Evolutionary conservation across 2,329 filamentous ascomycete genomes (phyloP), one percentile per base, ranked within the genome.

Genomic region (Curvularia lunata): DNA sequence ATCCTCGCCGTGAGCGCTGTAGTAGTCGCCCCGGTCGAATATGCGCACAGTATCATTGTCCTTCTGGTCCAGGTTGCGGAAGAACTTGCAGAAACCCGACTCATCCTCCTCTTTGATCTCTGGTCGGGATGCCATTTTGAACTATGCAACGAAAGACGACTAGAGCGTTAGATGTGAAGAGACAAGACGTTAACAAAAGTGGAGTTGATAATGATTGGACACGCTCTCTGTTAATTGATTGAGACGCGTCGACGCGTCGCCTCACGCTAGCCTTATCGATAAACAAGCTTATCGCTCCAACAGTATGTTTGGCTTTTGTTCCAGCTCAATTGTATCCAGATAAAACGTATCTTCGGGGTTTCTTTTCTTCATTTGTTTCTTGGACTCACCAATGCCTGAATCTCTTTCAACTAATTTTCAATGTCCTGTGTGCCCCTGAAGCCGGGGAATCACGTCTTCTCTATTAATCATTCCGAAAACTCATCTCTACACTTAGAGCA

Each of bases 71-170:
- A 99, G 84, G n/a, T 88, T 89, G 69, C 94, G 94, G 83, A 96
- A 99, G 81, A 92, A 96, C 68, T 89, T 91, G 80, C 98, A 97
- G 83, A 99, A 99, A 66, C 94, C 92, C 73, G 89, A 88, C 82
- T 99, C 95, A 75, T 99, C 95, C 72, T 99, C 96, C 75, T 98
- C 91, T 73, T 84, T 85, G 62, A 86, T 78, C 67, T 86, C 84
- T 12, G 84, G 84, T 62, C 84, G 76, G 37, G 83, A 85, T 52
- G 79, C 80, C 84, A 86, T 86, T 42, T 23, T 48, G 37, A 27
- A 21, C 18, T 32, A 10, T 19, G 19, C 32, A 37, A 13, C 34
- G 41, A 23, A 34, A n/a, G 27, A 28, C 25, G 16, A 27, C 7
- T 16, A 21, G 10, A 25, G 5, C 12, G 43, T 38, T 18, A 45